A percentile compares a stretch with the other conserved stretches of the same genome.
Evolutionary conservation across 179 eudicot species (phyloP).

Genomic region (Actinidia polygama): DNA sequence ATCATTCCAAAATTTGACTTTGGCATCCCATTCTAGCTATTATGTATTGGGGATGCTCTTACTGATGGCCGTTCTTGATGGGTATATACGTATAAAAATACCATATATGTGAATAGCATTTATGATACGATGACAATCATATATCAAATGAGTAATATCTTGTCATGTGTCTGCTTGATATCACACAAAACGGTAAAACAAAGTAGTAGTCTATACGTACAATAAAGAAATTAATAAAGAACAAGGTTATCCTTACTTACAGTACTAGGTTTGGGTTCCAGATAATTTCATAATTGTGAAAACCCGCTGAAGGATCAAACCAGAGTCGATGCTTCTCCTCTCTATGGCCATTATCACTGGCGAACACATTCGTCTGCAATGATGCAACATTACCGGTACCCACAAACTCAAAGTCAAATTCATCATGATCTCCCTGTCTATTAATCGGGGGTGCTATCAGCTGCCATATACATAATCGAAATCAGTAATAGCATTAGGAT

Average conservation of each 20-base stretch:
- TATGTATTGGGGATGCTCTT: too few relatives aligned
- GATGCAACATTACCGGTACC: not conserved
- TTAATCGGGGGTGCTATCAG: not conserved
- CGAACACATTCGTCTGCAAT: constrained; percentile 1
- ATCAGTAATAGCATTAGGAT: not conserved
- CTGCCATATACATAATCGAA: not conserved
- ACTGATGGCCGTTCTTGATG: too few relatives aligned
- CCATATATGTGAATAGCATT: too few relatives aligned
- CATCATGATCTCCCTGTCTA: not conserved
- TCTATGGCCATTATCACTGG: not conserved
- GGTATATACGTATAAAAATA: too few relatives aligned
- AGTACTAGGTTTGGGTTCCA: not conserved
- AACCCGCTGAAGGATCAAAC: constrained; percentile 9
- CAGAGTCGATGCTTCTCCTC: not conserved
- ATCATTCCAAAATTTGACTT: too few relatives aligned
- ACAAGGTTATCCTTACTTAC: not conserved
- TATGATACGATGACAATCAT: too few relatives aligned
- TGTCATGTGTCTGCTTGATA: too few relatives aligned
- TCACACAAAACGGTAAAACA: too few relatives aligned
- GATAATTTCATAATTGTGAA: not conserved
- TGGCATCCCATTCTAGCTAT: too few relatives aligned
- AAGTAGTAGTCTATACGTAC: too few relatives aligned
- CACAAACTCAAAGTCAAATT: constrained; percentile 14
- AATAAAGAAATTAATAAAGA: too few relatives aligned
- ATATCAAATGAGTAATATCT: too few relatives aligned